Base-by-base conservation (phyloP, 495 filamentous ascomycete species). In the Jackrogersella minutella region DNA sequence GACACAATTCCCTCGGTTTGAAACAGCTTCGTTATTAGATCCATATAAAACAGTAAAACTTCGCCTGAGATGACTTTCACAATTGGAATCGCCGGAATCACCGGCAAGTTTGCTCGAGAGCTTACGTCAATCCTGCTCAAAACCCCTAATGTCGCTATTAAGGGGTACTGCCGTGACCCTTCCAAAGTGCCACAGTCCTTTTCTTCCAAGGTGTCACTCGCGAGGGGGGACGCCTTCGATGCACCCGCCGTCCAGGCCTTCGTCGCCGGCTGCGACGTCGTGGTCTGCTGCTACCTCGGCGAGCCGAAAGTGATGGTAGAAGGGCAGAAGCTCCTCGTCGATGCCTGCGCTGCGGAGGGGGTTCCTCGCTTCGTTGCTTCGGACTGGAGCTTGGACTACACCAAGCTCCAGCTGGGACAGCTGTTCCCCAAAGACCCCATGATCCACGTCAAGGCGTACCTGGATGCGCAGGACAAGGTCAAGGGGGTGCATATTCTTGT, bases 231-330 rank as follows among this genome's bases (percentile, higher is more conserved):
- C 1, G 67, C 64, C 28, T 59, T 39, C 56, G 74, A 77, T 40
- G 21, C 30, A 1, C 22, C 61, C 3, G 61, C 64, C 7, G 40
- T 73, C 28, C 74, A 66, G 19, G 21, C 41, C 34, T 68, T 68
- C 33, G 59, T 69, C 28, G 5, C 39, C 26, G 65, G 58, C 2
- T 68, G 65, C 54, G 65, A 68, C 41, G 77, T 79, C 0, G 64
- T 75, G 13, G 69, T 81, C 21, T 82, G 76, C 73, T 77, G 74
- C 70, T 81, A 82, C 53, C 69, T 81, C 1, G 79, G 80, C 22
- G 73, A 76, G 57, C 43, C 73, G 19, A 64, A 73, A 34, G 57
- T 83, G 58, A 82, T 84, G 81, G 26, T 74, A 16, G 74, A 80
- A 1, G 80, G 80, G 2, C 79, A 82, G 51, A 79, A 81, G 51